Evolutionary conservation across 176 grass and related monocot species (phyloP).

Genomic region (Eremochloa ophiuroides): DNA sequence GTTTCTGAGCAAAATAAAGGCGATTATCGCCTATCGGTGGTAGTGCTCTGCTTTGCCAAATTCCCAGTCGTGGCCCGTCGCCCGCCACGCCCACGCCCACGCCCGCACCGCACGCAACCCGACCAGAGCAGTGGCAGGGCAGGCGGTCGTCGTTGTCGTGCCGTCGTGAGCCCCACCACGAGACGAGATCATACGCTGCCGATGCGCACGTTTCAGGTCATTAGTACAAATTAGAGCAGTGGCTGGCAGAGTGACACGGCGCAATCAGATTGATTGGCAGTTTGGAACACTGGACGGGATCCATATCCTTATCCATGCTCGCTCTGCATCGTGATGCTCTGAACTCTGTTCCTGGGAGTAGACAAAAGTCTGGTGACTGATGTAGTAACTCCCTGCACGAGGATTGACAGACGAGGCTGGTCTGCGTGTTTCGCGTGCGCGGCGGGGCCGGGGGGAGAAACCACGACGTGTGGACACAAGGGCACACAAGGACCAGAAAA

Average conservation of each 20-base stretch:
- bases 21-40: background rate
- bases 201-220: conserved; percentile 1
- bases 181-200: background rate
- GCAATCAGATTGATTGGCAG: background rate
- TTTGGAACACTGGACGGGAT: background rate
- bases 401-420: background rate
- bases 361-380: background rate
- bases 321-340: background rate
- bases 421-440: background rate
- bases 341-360: background rate
- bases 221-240: too few species aligned
- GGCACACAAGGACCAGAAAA: background rate
- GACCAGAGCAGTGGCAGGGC: background rate
- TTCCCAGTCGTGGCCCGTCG: background rate
- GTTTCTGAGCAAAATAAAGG: background rate
- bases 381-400: background rate
- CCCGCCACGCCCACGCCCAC: background rate
- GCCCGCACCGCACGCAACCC: background rate
- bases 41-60: background rate
- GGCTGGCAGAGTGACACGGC: background rate
- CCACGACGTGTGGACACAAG: background rate
- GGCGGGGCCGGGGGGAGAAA: background rate
- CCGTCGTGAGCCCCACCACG: conserved; percentile 3
- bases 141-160: background rate
- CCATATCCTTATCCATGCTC: too few species aligned